Evolutionary conservation across 257 asterid species (phyloP).

Genomic region (Orobanche coerulescens): DNA sequence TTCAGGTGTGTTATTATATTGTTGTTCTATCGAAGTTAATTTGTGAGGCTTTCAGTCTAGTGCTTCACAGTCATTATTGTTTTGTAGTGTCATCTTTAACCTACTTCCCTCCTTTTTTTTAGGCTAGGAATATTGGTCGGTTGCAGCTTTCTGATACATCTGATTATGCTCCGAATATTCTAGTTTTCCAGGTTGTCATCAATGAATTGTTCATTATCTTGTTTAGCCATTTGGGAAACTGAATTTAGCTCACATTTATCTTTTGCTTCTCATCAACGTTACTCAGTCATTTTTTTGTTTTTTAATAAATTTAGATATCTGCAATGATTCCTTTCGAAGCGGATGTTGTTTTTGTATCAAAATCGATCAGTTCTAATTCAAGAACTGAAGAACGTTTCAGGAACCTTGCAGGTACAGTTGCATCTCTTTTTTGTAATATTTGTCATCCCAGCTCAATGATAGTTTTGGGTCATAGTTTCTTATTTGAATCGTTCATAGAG

Average conservation of each 20-base stretch:
- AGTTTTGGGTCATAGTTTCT: not conserved
- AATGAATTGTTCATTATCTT: slow-evolving; percentile 16
- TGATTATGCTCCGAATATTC: slow-evolving; percentile 64
- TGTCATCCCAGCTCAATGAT: slow-evolving; percentile 11
- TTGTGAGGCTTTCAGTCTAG: slow-evolving; percentile 1
- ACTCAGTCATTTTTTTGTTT: slow-evolving; percentile 15
- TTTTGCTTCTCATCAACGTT: slow-evolving; percentile 18
- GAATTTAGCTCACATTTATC: not conserved
- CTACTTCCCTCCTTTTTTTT: slow-evolving; percentile 16
- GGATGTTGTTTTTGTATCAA: slow-evolving; percentile 71
- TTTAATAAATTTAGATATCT: slow-evolving; percentile 80
- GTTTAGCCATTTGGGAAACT: slow-evolving; percentile 9
- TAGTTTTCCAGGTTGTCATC: slow-evolving; percentile 79
- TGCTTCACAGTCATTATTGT: slow-evolving; percentile 5
- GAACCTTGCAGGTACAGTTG: slow-evolving; percentile 52
- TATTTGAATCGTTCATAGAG: not conserved
- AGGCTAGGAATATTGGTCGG: slow-evolving; percentile 65
- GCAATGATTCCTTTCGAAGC: slow-evolving; percentile 67
- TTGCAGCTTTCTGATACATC: slow-evolving; percentile 86
- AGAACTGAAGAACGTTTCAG: slow-evolving; percentile 47
- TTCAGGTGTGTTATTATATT: slow-evolving; percentile 43
- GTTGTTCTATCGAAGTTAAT: slow-evolving; percentile 15
- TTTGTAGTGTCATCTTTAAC: slow-evolving; percentile 15
- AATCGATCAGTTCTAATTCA: slow-evolving; percentile 42
- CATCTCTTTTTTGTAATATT: slow-evolving; percentile 7